A percentile compares a stretch with the other conserved stretches of the same genome.
phyloP scores from a whole-genome alignment of 2,329 filamentous ascomycete genomes.

The Aspergillus felis region DNA sequence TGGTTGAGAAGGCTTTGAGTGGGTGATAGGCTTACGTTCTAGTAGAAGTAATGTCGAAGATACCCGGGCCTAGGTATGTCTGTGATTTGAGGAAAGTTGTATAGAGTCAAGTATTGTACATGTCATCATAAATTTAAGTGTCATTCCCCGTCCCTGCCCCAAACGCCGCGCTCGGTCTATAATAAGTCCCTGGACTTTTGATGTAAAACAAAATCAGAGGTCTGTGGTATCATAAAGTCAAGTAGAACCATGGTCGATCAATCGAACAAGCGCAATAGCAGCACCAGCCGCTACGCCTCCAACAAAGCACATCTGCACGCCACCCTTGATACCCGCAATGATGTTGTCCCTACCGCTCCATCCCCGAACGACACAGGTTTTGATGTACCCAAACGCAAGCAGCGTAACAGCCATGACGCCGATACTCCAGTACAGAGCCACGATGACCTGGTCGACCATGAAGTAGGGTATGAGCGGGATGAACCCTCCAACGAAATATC shows the following conservation, averaged over 20 bases:
- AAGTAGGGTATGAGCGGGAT: slow-evolving; percentile 71
- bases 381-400: slow-evolving; percentile 41
- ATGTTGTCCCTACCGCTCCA: slow-evolving; percentile 46
- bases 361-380: slow-evolving; percentile 45
- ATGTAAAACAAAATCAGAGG: neutral
- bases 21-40: slow-evolving; percentile 16
- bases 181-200: neutral
- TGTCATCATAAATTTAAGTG: neutral
- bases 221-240: slow-evolving; percentile 5
- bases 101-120: neutral
- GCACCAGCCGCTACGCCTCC: slow-evolving; percentile 64
- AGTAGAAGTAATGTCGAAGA: neutral
- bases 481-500: slow-evolving; percentile 67
- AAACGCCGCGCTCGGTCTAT: slow-evolving; percentile 3
- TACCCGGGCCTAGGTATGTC: neutral
- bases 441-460: slow-evolving; percentile 45
- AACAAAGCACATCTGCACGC: slow-evolving; percentile 61
- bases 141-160: neutral
- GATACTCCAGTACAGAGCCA: slow-evolving; percentile 49
- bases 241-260: slow-evolving; percentile 43
- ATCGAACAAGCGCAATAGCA: slow-evolving; percentile 59
- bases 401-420: slow-evolving; percentile 41
- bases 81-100: neutral
- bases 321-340: slow-evolving; percentile 54
- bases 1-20: slow-evolving; percentile 63